Evolutionary conservation across 345 rosid genomes (phyloP).

Genomic region (Luvunga scandens): DNA sequence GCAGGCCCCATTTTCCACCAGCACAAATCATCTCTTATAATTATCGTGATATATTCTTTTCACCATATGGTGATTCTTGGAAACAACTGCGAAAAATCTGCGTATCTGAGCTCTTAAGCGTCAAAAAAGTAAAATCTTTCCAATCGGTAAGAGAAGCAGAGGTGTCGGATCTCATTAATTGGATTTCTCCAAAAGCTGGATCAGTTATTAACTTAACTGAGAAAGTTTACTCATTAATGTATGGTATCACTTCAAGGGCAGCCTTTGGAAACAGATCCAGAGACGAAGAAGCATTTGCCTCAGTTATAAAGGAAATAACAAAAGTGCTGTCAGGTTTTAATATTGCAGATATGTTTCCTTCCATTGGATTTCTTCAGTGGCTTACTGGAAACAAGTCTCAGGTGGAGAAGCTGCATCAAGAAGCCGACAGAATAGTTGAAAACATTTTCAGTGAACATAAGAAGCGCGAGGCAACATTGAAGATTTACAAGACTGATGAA

Average conservation of each 20-base stretch:
- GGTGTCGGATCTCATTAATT: background rate
- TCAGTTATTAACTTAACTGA: constrained; percentile 20
- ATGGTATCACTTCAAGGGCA: constrained; percentile 19
- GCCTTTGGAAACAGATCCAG: constrained; percentile 26
- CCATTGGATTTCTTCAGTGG: constrained; percentile 2
- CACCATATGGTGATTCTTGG: background rate
- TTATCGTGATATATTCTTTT: background rate
- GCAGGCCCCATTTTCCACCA: constrained; percentile 25
- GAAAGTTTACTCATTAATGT: constrained; percentile 4
- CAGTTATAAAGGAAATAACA: background rate
- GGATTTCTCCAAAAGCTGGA: background rate
- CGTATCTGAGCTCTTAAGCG: background rate
- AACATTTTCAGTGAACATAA: background rate
- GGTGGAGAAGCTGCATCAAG: background rate
- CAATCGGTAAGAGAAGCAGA: background rate
- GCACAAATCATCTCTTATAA: constrained; percentile 22
- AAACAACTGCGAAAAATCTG: background rate
- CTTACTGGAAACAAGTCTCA: background rate
- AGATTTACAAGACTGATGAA: background rate
- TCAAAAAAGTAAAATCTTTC: background rate
- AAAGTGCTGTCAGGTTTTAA: constrained; percentile 22
- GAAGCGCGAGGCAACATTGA: background rate
- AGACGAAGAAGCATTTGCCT: constrained; percentile 22
- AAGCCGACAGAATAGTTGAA: background rate
- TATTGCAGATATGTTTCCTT: constrained; percentile 31